A percentile compares a stretch with the other conserved stretches of the same genome.
These are phyloP conservation scores for Paraconiothyrium brasiliense DNA, from an alignment of 2,329 filamentous ascomycete genomes.

Conservation along the genomic window DNA sequence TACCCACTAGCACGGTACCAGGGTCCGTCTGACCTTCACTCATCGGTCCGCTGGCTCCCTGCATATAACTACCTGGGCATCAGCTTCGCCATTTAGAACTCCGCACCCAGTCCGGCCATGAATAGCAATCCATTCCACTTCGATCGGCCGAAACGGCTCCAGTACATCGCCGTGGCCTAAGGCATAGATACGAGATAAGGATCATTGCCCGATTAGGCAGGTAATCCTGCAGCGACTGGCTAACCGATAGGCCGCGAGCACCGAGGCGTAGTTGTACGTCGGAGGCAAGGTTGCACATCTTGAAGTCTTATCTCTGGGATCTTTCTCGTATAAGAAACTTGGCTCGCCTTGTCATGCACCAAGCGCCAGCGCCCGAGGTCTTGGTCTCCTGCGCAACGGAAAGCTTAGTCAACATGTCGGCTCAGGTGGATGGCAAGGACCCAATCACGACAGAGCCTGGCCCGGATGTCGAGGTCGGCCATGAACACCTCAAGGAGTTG, in stretches of 20 bases:
- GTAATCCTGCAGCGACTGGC: not conserved
- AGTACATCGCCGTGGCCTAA: not conserved
- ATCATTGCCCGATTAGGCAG: constrained; percentile 4
- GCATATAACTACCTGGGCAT: too few species aligned
- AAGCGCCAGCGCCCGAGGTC: constrained; percentile 9
- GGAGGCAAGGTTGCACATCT: not conserved
- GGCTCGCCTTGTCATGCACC: constrained; percentile 8
- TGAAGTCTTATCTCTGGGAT: constrained; percentile 3
- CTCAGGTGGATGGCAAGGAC: constrained; percentile 2
- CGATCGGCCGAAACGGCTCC: too few species aligned
- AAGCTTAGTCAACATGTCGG: constrained; percentile 1
- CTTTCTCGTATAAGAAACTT: constrained; percentile 8
- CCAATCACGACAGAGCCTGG: not conserved
- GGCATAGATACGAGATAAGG: constrained; percentile 27
- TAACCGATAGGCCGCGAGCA: not conserved
- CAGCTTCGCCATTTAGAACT: too few species aligned
- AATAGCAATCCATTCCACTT: too few species aligned
- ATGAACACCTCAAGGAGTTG: constrained; percentile 11
- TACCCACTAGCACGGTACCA: too few species aligned
- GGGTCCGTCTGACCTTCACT: too few species aligned
- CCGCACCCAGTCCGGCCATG: too few species aligned
- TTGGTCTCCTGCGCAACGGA: constrained; percentile 1
- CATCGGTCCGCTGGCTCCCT: too few species aligned
- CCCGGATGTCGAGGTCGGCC: not conserved
- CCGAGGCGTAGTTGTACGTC: not conserved